Evolutionary conservation across 2,329 filamentous ascomycete genomes (phyloP), one percentile per base, ranked within the genome.

Genomic region (Nemania serpens): DNA sequence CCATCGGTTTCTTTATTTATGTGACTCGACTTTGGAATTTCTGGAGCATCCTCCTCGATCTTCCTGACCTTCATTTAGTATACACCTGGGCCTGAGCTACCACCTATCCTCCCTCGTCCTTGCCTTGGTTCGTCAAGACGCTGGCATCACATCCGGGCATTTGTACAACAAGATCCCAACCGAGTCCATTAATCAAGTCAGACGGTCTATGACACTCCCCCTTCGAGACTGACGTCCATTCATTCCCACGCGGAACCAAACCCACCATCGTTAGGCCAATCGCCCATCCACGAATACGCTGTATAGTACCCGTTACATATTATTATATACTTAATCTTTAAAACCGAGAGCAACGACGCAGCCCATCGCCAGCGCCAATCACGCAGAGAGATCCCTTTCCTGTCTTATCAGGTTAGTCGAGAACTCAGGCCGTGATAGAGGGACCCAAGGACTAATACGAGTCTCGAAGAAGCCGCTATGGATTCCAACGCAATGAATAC

Each of bases 401-500:
- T 68, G 71, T 63, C 60, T 68, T 70, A 74, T 75, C 66, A 74
- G 74, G 76, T 68, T 55, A 63, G 63, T 67, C 20, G 37, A 62
- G 46, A 62, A 47, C 52, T 50, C 33, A 45, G 15, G 36, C 36
- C 36, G 15, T 42, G 46, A 52, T 50, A 47, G 52, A 55, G 50
- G 49, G 63, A 60, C 70, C 69, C 55, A 70, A 58, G 54, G 59
- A 25, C 68, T 70, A 66, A 69, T 70, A 69, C 47, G 37, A 22
- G 20, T 47, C 43, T 47, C 61, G 29, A 67, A 68, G 29, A 67
- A 68, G 66, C 67, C 74, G 76, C 78, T 80, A 92, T 92, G 89
- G 89, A 91, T 73, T 76, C 84, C 71, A 81, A 75, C 66, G 79
- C 84, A 79, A 82, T 84, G 79, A 68, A 73, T 33, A 73, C 77